Evolutionary conservation across 768 basidiomycete genomes (phyloP).

Genomic region (Naganishia friedmannii): DNA sequence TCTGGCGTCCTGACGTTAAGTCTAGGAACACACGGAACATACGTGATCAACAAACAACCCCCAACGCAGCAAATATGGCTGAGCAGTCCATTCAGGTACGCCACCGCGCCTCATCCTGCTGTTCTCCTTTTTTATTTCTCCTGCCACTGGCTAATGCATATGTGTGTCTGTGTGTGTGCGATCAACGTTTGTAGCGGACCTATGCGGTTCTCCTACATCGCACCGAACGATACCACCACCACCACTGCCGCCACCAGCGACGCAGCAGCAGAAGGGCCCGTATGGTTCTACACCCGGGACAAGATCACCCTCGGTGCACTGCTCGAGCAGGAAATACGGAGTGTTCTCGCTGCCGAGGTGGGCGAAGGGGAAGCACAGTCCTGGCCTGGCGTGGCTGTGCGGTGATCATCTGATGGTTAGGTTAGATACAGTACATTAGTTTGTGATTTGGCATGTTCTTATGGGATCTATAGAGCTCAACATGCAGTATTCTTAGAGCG

Average conservation of each 20-base stretch:
- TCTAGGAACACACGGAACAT: slow-evolving; percentile 49
- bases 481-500: no score
- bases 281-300: slow-evolving; percentile 44
- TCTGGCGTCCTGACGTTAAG: slow-evolving; percentile 48
- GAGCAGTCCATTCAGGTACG: slow-evolving; percentile 41
- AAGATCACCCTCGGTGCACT: slow-evolving; percentile 38
- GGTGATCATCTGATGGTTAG: no score
- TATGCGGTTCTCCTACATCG: slow-evolving; percentile 41
- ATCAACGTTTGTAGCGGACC: slow-evolving; percentile 38
- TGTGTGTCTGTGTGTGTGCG: no score
- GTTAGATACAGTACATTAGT: no score
- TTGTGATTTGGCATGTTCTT: no score
- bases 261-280: slow-evolving; percentile 26
- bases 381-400: slow-evolving; percentile 39
- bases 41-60: slow-evolving; percentile 52
- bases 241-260: neutral
- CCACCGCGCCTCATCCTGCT: no score
- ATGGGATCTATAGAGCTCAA: no score
- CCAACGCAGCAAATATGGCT: slow-evolving; percentile 52
- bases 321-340: slow-evolving; percentile 43
- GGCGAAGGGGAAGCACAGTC: slow-evolving; percentile 30
- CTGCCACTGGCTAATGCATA: no score
- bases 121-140: no score
- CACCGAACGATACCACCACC: slow-evolving; percentile 1
- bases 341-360: slow-evolving; percentile 35